A percentile compares a stretch with the other conserved stretches of the same genome.
Evolutionary conservation across 495 filamentous ascomycete genomes (phyloP).

Genomic region (Hypoxylon intermedium): DNA sequence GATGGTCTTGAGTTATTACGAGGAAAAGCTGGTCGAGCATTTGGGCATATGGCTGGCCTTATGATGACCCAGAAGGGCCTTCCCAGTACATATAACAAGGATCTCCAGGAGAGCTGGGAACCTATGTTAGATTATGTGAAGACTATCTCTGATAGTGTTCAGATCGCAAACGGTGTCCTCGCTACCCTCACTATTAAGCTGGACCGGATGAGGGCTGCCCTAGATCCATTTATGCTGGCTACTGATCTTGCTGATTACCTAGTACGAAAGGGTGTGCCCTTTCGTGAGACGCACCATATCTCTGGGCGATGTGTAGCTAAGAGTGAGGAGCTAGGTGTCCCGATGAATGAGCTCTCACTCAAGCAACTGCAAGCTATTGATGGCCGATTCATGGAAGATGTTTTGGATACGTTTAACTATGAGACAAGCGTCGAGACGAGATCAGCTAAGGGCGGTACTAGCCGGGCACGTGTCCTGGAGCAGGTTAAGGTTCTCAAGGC

Average conservation of each 20-base stretch:
- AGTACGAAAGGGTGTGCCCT: slow-evolving; percentile 85
- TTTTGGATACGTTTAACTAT: slow-evolving; percentile 79
- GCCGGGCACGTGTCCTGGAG: slow-evolving; percentile 72
- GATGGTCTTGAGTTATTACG: slow-evolving; percentile 88
- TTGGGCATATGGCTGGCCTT: slow-evolving; percentile 88
- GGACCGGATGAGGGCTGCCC: slow-evolving; percentile 78
- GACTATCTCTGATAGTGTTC: slow-evolving; percentile 83
- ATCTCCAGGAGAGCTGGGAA: slow-evolving; percentile 89
- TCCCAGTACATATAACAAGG: slow-evolving; percentile 93
- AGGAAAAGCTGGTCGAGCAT: slow-evolving; percentile 83
- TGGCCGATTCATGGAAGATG: slow-evolving; percentile 75
- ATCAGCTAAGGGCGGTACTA: slow-evolving; percentile 82
- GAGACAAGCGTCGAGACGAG: slow-evolving; percentile 86
- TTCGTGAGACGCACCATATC: slow-evolving; percentile 89
- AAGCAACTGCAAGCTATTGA: slow-evolving; percentile 76
- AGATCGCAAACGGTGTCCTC: slow-evolving; percentile 85
- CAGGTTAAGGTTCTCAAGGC: slow-evolving; percentile 67
- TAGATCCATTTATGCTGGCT: slow-evolving; percentile 71
- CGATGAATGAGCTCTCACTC: slow-evolving; percentile 79
- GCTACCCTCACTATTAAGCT: slow-evolving; percentile 73
- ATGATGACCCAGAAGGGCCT: slow-evolving; percentile 88
- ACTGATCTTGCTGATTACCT: slow-evolving; percentile 91
- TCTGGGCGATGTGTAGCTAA: slow-evolving; percentile 77
- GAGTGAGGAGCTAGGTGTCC: slow-evolving; percentile 67
- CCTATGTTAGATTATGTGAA: slow-evolving; percentile 87